Conservation (phyloP, 257 asterid genomes). For the Coffea eugenioides region DNA sequence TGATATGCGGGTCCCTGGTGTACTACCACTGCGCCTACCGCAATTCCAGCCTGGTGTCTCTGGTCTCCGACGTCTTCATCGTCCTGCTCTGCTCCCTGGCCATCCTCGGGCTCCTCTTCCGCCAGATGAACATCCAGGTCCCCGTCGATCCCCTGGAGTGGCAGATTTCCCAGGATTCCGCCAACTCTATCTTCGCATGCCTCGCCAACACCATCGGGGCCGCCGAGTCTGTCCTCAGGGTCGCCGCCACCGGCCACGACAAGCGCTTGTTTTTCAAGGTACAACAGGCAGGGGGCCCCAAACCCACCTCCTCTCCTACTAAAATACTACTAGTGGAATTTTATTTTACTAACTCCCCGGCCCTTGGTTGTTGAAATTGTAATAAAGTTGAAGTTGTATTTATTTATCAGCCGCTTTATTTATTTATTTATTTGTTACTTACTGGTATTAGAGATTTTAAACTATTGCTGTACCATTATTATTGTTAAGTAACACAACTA, state of each 20-base stretch:
- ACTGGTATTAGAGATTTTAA: no score
- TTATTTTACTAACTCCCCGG: no score
- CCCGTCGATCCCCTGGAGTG: constrained; percentile 97
- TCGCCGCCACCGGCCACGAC: constrained; percentile 97
- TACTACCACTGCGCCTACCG: constrained; percentile 93
- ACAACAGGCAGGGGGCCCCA: not conserved
- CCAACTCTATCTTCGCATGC: constrained; percentile 72
- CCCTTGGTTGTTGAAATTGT: no score
- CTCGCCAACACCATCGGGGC: constrained; percentile 96
- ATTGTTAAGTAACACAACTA: no score
- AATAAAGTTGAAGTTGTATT: no score
- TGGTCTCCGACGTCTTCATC: constrained; percentile 84
- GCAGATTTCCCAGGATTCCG: constrained; percentile 96
- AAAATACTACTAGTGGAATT: no score
- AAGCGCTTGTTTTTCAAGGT: constrained; percentile 92
- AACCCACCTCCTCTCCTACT: no score
- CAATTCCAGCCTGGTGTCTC: constrained; percentile 68
- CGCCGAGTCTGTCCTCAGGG: constrained; percentile 97
- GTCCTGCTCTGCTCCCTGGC: constrained; percentile 90
- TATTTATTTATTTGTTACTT: no score
- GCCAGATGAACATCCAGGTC: constrained; percentile 92
- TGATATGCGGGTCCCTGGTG: constrained; percentile 73
- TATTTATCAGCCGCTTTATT: no score
- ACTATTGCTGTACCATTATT: no score
- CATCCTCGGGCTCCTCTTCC: constrained; percentile 90